A percentile compares a stretch with the other conserved stretches of the same genome.
These are phyloP conservation scores for Trichopus zeylanicus DNA, from an alignment of 116 monocot genomes.

Conservation along the genomic window DNA sequence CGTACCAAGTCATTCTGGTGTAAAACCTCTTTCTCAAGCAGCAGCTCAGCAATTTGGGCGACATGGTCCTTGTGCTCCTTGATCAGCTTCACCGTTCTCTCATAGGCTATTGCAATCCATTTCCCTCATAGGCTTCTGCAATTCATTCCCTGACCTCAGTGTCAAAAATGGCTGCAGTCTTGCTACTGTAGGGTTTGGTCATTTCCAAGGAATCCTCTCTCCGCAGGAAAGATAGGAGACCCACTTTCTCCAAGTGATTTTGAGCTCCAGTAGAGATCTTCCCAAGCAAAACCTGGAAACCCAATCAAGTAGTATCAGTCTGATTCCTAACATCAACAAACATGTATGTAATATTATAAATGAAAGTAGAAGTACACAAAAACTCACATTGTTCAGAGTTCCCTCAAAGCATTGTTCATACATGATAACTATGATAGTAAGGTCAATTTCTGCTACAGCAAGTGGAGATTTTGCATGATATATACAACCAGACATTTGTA, in stretches of 20 bases:
- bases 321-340: too few relatives aligned
- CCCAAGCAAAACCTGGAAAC: constrained; percentile 71
- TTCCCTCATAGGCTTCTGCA: too few relatives aligned
- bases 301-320: not conserved
- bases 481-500: too few relatives aligned
- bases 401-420: too few relatives aligned
- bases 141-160: constrained; percentile 87
- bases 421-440: too few relatives aligned
- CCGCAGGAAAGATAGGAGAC: constrained; percentile 90
- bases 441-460: too few relatives aligned
- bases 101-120: constrained; percentile 75
- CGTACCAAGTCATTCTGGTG: constrained; percentile 82
- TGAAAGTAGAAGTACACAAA: not conserved
- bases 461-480: too few relatives aligned
- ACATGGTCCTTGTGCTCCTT: constrained; percentile 73
- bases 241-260: constrained; percentile 92
- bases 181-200: constrained; percentile 84
- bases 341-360: not conserved
- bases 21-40: constrained; percentile 90
- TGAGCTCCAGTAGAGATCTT: constrained; percentile 98
- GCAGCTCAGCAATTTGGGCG: constrained; percentile 67
- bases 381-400: too few relatives aligned
- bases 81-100: constrained; percentile 50
- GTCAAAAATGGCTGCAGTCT: constrained; percentile 86
- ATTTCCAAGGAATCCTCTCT: constrained; percentile 66